Percentiles rank a stretch among this genome's conserved stretches.
These are phyloP conservation scores for Umbelopsis sp. DNA, from an alignment of 371 early-diverging fungal genomes.

Conservation along the genomic window DNA sequence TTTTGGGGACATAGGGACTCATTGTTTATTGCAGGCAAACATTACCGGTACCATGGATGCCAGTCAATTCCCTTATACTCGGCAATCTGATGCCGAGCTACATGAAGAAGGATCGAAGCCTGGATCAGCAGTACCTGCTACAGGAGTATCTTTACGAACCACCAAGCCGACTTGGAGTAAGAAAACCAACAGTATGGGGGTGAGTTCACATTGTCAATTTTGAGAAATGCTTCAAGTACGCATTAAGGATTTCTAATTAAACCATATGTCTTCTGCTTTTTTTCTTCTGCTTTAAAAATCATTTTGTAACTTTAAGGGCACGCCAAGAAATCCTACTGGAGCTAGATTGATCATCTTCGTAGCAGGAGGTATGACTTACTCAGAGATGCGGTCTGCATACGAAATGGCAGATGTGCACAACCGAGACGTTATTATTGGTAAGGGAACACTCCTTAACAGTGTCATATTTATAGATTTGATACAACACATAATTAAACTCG, in stretches of 20 bases:
- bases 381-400: slow-evolving; percentile 77
- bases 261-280: neutral
- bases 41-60: slow-evolving; percentile 56
- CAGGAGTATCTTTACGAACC: slow-evolving; percentile 52
- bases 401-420: slow-evolving; percentile 63
- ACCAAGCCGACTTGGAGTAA: slow-evolving; percentile 51
- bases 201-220: slow-evolving; percentile 19
- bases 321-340: slow-evolving; percentile 27
- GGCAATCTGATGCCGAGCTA: slow-evolving; percentile 52
- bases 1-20: neutral
- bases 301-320: slow-evolving; percentile 22
- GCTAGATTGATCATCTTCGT: slow-evolving; percentile 70
- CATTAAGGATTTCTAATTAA: neutral
- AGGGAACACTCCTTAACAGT: neutral
- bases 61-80: slow-evolving; percentile 59
- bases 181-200: slow-evolving; percentile 28
- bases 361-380: slow-evolving; percentile 83
- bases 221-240: neutral
- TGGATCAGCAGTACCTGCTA: slow-evolving; percentile 36
- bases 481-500: neutral
- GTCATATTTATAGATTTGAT: neutral
- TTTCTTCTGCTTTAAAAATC: neutral
- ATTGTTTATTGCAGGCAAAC: slow-evolving; percentile 45
- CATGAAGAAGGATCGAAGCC: slow-evolving; percentile 32
- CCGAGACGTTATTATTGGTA: slow-evolving; percentile 67